These are phyloP conservation scores for Mikania micrantha DNA, from an alignment of 129 eudicot genomes.

Conservation along the genomic window DNA sequence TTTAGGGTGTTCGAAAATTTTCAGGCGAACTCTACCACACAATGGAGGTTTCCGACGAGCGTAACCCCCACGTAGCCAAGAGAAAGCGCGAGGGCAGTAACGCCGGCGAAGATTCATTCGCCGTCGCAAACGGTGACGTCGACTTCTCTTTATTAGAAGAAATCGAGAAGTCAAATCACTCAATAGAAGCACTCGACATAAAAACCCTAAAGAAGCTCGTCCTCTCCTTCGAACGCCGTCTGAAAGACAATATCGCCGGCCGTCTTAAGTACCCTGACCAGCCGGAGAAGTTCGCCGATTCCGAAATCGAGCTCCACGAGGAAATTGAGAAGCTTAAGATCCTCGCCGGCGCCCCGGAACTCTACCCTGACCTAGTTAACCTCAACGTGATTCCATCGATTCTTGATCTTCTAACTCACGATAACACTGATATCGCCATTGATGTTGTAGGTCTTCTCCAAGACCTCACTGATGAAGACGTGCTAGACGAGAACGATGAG, in stretches of 20 bases:
- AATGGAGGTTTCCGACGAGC: constrained; percentile 35
- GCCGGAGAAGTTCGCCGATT: constrained; percentile 95
- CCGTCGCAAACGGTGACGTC: constrained; percentile 26
- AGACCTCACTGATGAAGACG: constrained; percentile 90
- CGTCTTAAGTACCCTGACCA: constrained; percentile 88
- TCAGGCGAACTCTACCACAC: constrained; percentile 15
- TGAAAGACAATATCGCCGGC: constrained; percentile 86
- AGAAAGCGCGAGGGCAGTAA: constrained; percentile 30
- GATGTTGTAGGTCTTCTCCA: constrained; percentile 71
- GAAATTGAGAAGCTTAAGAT: constrained; percentile 86
- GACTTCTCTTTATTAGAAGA: constrained; percentile 63
- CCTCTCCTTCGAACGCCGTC: constrained; percentile 81
- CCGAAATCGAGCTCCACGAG: constrained; percentile 91
- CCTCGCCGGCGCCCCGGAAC: constrained; percentile 87
- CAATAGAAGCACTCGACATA: constrained; percentile 64
- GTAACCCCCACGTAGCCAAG: constrained; percentile 39
- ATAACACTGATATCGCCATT: constrained; percentile 73
- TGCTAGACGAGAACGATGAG: constrained; percentile 69
- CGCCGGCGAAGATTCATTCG: constrained; percentile 8
- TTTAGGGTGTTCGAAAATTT: constrained; percentile 19
- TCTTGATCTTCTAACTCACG: constrained; percentile 61
- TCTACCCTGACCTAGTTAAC: constrained; percentile 71
- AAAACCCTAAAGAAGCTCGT: constrained; percentile 87
- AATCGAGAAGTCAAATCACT: constrained; percentile 54
- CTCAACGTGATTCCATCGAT: constrained; percentile 66